Conservation (phyloP, 139 green algal genomes). For the Coelastrella sp. region DNA sequence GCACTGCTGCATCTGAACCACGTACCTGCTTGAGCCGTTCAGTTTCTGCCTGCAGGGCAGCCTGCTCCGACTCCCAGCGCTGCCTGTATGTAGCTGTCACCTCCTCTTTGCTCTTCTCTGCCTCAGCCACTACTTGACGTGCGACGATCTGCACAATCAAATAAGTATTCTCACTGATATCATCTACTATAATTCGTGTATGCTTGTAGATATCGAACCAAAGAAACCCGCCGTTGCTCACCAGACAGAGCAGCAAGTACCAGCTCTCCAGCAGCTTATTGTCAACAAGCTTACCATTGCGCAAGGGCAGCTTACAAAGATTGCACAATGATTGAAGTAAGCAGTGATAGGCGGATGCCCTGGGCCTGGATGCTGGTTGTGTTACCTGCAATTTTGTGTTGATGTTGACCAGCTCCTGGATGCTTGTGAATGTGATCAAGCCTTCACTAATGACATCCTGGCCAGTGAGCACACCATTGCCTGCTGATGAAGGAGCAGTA, state of each 20-base stretch:
- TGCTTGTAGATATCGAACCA: too few species aligned
- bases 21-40: conserved; percentile 34
- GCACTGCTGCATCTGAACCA: too few species aligned
- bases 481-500: neutral
- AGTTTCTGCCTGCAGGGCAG: conserved; percentile 36
- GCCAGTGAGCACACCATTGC: neutral
- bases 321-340: neutral
- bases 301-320: neutral
- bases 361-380: neutral
- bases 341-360: neutral
- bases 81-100: conserved; percentile 15
- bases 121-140: neutral
- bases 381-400: conserved; percentile 38
- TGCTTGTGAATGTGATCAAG: conserved; percentile 27
- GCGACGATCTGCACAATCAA: neutral
- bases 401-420: conserved; percentile 31
- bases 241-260: too few species aligned
- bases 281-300: too few species aligned
- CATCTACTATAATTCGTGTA: too few species aligned
- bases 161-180: neutral
- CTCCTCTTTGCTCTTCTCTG: conserved; percentile 26
- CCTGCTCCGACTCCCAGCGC: conserved; percentile 28
- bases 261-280: too few species aligned
- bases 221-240: too few species aligned
- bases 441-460: conserved; percentile 25